These are phyloP conservation scores for Claviceps digitariae DNA, from an alignment of 2,329 filamentous ascomycete species.

Conservation along the genomic window DNA sequence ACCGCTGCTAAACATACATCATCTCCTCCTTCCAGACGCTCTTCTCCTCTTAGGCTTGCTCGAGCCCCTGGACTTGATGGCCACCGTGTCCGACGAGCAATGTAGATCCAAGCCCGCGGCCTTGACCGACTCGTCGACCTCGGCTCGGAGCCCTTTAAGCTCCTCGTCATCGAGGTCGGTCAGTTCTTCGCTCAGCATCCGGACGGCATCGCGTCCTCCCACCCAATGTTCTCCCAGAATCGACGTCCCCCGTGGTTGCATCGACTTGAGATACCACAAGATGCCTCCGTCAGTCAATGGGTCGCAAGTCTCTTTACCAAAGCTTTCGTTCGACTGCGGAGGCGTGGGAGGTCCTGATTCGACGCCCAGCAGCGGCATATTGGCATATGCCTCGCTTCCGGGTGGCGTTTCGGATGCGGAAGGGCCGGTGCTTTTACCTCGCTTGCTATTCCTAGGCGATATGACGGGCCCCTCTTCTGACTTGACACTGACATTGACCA, in stretches of 20 bases:
- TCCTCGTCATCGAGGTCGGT: constrained; percentile 90
- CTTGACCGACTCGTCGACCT: constrained; percentile 31
- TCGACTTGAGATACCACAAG: constrained; percentile 75
- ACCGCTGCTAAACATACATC: constrained; percentile 5
- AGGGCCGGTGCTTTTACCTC: constrained; percentile 11
- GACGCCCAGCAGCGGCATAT: constrained; percentile 11
- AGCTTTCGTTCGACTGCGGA: constrained; percentile 49
- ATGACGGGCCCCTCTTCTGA: constrained; percentile 5
- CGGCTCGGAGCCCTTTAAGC: constrained; percentile 53
- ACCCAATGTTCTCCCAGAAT: constrained; percentile 53
- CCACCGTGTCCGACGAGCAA: constrained; percentile 6
- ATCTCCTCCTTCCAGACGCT: constrained; percentile 21
- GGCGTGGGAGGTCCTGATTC: constrained; percentile 46
- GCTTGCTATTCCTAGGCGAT: constrained; percentile 14
- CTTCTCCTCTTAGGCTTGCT: constrained; percentile 20
- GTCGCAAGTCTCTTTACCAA: constrained; percentile 34
- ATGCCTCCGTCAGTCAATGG: constrained; percentile 61
- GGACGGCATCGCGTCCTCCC: constrained; percentile 53
- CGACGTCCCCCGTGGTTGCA: constrained; percentile 68
- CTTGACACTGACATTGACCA: constrained; percentile 12
- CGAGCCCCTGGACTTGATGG: constrained; percentile 15
- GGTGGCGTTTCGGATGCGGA: constrained; percentile 30
- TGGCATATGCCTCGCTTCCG: constrained; percentile 32
- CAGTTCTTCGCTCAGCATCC: constrained; percentile 67
- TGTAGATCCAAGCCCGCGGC: constrained; percentile 15